Evolutionary conservation across 768 basidiomycete genomes (phyloP), one percentile per base, ranked within the genome.

Genomic region (Brasilioporus rufonigricans): DNA sequence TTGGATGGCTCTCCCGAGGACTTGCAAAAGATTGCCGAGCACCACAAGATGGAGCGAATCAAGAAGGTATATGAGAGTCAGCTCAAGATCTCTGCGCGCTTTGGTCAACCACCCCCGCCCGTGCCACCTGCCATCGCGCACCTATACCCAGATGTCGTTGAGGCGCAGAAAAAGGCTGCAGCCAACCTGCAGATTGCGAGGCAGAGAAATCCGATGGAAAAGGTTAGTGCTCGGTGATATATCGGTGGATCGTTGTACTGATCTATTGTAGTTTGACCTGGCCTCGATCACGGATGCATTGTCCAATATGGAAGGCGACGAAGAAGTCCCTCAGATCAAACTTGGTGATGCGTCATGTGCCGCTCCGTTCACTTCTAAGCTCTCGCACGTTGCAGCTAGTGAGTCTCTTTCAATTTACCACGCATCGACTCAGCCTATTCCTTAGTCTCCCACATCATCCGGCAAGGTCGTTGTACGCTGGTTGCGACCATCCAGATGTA

Each of bases 401-500:
- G 65, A 63, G 93, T 82, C 9, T 31, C 10, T 24, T 23, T 35
- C 21, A 0, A 6, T 24, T 26, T 4, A 12, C 19, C 7, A 18
- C 5, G 23, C 40, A 2, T 48, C 13, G 3, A 39, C 59, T 58
- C 26, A 53, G 33, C 7, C 31, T 38, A 39, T 48, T n/a, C 3
- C 52, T 21, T 58, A 95, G 93, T 99, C 64, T 89, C 91, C 19
- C 94, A 96, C 68, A 98, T 99, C 69, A 97, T 99, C 61, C 86
- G 97, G 19, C 97, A 98, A 73, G 97, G 97, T 23, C 91, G 97
- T 27, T 98, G 97, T 76, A 99, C 97, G 1, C 84, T 99, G 18
- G 97, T 98, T 43, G 97, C 97, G 2, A 99, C 97, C 4, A 89
- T 96, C 50, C 97, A 99, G 74, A 99, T 99, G 97, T 99, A 98